Evolutionary conservation across 2,329 filamentous ascomycete species (phyloP).

Genomic region (Alternaria angustiovoidea): DNA sequence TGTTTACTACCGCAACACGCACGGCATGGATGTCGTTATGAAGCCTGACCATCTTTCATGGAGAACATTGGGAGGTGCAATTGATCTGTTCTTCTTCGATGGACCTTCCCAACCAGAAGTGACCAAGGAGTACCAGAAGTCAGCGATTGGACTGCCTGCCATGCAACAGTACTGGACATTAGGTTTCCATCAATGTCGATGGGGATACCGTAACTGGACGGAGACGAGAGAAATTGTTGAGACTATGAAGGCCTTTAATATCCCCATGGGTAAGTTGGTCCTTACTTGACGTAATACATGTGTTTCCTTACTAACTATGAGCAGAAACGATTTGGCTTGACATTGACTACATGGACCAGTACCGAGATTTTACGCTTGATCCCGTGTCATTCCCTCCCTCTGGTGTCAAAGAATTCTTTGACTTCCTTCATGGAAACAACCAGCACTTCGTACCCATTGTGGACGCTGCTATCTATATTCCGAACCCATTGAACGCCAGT

Average conservation of each 20-base stretch:
- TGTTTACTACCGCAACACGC: conserved; percentile 78
- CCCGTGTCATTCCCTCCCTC: conserved; percentile 60
- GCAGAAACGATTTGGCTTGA: conserved; percentile 55
- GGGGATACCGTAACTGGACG: conserved; percentile 80
- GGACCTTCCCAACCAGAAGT: conserved; percentile 74
- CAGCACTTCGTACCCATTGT: conserved; percentile 70
- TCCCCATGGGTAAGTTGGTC: conserved; percentile 55
- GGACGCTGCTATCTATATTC: conserved; percentile 73
- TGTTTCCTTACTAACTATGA: background rate
- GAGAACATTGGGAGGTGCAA: conserved; percentile 76
- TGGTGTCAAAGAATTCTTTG: conserved; percentile 61
- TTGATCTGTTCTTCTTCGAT: conserved; percentile 82
- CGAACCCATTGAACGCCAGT: conserved; percentile 72
- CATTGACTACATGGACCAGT: conserved; percentile 53
- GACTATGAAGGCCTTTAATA: conserved; percentile 62
- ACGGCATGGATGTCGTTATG: conserved; percentile 77
- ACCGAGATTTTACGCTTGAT: conserved; percentile 68
- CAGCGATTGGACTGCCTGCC: conserved; percentile 73
- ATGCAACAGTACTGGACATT: conserved; percentile 85
- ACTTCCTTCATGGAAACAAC: conserved; percentile 60
- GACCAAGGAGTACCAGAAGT: conserved; percentile 73
- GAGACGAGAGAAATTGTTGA: conserved; percentile 66
- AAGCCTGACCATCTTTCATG: conserved; percentile 72
- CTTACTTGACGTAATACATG: background rate
- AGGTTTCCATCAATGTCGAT: conserved; percentile 84